These are phyloP conservation scores for Bacterosira constricta DNA, from an alignment of 108 stramenopile species.

Conservation along the genomic window DNA sequence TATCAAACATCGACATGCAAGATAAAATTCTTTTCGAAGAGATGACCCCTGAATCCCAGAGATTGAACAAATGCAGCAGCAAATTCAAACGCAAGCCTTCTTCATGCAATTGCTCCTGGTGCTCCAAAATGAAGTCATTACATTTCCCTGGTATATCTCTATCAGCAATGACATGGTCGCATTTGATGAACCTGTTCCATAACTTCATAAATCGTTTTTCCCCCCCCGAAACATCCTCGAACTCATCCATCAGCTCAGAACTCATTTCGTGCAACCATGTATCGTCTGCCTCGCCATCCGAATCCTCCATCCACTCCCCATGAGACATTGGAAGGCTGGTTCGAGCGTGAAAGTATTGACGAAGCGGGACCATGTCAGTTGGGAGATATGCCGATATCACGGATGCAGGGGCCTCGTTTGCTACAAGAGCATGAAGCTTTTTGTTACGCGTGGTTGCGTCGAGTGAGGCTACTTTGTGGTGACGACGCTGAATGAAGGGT, in stretches of 20 bases:
- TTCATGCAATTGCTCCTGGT: constrained; percentile 17
- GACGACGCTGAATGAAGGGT: constrained; percentile 13
- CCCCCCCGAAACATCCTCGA: constrained; percentile 54
- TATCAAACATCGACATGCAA: constrained; percentile 34
- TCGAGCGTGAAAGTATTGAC: constrained; percentile 47
- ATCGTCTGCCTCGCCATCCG: constrained; percentile 42
- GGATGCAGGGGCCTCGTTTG: constrained; percentile 22
- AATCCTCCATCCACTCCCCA: constrained; percentile 24
- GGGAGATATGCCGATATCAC: constrained; percentile 27
- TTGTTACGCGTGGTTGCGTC: constrained; percentile 7
- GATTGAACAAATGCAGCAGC: constrained; percentile 45
- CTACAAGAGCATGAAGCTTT: constrained; percentile 13
- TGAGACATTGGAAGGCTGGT: constrained; percentile 43
- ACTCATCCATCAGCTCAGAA: constrained; percentile 51
- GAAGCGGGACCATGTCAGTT: constrained; percentile 19
- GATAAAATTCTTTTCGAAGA: constrained; percentile 27
- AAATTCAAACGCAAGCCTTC: constrained; percentile 27
- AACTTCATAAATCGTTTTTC: constrained; percentile 61
- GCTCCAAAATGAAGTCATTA: constrained; percentile 24
- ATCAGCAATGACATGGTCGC: constrained; percentile 40
- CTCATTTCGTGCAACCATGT: constrained; percentile 35
- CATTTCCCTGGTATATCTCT: constrained; percentile 39
- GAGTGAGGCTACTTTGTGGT: constrained; percentile 2
- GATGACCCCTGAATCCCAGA: constrained; percentile 48
- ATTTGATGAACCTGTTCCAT: constrained; percentile 60